These are phyloP conservation scores for Pleurozium schreberi DNA, from an alignment of 225 moss, liverwort and hornwort species.

Conservation along the genomic window DNA sequence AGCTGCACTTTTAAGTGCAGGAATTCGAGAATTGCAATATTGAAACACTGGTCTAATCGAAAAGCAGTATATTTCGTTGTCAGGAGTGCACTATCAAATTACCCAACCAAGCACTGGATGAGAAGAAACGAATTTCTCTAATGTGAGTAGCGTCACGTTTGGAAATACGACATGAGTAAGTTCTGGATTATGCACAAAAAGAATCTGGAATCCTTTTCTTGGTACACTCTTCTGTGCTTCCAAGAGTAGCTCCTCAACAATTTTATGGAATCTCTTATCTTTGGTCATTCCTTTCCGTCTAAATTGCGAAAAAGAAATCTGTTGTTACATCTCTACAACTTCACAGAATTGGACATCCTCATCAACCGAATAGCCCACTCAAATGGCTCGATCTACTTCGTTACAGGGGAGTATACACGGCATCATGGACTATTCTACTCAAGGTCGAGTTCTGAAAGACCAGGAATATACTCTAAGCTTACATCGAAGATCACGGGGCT, in stretches of 20 bases:
- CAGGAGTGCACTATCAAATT: background rate
- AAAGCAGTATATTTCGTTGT: background rate
- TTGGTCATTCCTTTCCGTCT: background rate
- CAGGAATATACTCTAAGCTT: slow-evolving; percentile 38
- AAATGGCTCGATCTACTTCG: background rate
- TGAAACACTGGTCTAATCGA: background rate
- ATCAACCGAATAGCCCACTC: background rate
- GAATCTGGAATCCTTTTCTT: background rate
- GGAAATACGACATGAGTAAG: background rate
- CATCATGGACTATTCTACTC: background rate
- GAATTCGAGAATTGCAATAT: background rate
- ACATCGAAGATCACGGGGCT: slow-evolving; percentile 50
- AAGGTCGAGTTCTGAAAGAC: slow-evolving; percentile 22
- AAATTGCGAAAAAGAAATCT: slow-evolving; percentile 5
- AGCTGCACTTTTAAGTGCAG: background rate
- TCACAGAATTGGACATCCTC: background rate
- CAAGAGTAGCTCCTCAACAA: background rate
- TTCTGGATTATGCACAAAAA: background rate
- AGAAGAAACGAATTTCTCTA: background rate
- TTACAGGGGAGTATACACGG: background rate
- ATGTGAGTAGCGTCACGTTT: background rate
- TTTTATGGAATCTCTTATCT: background rate
- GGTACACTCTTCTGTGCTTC: background rate
- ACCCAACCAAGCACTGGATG: background rate
- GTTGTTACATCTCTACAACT: slow-evolving; percentile 11